Conservation (phyloP, 2,329 filamentous ascomycete genomes). For the Talaromyces sp. region DNA sequence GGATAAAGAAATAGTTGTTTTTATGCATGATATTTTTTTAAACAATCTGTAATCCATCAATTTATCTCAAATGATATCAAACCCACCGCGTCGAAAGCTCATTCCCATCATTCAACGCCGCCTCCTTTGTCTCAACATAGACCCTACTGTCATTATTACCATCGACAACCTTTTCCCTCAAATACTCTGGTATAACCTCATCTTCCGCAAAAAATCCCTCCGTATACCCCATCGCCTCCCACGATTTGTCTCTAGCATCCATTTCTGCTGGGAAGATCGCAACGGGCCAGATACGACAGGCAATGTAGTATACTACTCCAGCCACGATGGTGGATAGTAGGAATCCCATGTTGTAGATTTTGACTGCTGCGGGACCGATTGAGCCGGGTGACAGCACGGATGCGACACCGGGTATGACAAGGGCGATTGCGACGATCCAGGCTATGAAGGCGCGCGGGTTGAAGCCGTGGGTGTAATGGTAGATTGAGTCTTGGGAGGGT, state of each 20-base stretch:
- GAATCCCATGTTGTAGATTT: slow-evolving; percentile 16
- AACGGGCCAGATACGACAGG: slow-evolving; percentile 9
- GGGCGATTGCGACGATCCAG: slow-evolving; percentile 3
- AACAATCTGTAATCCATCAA: no score
- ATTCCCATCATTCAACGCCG: not conserved
- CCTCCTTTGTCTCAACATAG: not conserved
- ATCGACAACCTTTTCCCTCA: slow-evolving; percentile 6
- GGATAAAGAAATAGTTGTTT: not conserved
- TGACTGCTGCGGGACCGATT: slow-evolving; percentile 1
- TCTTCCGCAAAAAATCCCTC: slow-evolving; percentile 14
- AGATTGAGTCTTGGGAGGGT: not conserved
- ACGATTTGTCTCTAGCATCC: not conserved
- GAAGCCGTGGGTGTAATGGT: slow-evolving; percentile 10
- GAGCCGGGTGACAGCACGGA: not conserved
- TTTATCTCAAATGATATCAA: not conserved
- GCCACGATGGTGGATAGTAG: slow-evolving; percentile 2
- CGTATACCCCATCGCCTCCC: slow-evolving; percentile 14
- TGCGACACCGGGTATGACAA: slow-evolving; percentile 10
- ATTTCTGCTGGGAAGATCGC: slow-evolving; percentile 2
- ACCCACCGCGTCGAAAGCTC: not conserved
- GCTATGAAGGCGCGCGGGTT: slow-evolving; percentile 10
- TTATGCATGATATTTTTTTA: not conserved
- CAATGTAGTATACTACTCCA: slow-evolving; percentile 5
- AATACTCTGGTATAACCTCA: slow-evolving; percentile 13
- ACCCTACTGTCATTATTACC: not conserved